These are phyloP conservation scores for Colletotrichum sp. DNA, from an alignment of 2,329 filamentous ascomycete genomes.

Conservation along the genomic window DNA sequence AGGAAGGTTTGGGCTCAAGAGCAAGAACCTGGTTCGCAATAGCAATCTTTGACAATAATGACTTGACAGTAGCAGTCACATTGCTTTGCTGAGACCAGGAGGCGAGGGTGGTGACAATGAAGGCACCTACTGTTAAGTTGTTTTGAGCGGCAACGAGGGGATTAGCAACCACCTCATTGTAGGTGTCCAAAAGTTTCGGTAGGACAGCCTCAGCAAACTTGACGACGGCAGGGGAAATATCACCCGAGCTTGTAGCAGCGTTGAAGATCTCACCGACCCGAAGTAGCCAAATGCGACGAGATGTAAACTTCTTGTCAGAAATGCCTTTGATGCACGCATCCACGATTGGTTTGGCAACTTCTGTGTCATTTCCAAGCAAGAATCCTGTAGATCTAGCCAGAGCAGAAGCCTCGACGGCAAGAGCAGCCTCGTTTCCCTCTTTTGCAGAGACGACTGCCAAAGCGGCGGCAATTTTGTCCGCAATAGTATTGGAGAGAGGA, in stretches of 20 bases:
- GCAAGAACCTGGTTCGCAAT: slow-evolving; percentile 70
- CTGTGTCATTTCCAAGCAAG: slow-evolving; percentile 64
- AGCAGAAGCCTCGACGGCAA: slow-evolving; percentile 76
- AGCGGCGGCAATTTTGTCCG: slow-evolving; percentile 69
- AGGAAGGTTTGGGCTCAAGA: slow-evolving; percentile 82
- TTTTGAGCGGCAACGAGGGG: slow-evolving; percentile 80
- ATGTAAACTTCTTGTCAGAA: slow-evolving; percentile 80
- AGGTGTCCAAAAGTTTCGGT: slow-evolving; percentile 68
- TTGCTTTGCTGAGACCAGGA: slow-evolving; percentile 59
- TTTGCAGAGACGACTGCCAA: slow-evolving; percentile 76
- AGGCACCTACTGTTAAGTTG: slow-evolving; percentile 81
- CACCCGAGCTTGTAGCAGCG: slow-evolving; percentile 20
- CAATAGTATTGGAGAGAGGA: slow-evolving; percentile 64
- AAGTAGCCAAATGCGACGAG: slow-evolving; percentile 82
- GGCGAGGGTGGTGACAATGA: slow-evolving; percentile 72
- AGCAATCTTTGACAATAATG: slow-evolving; percentile 60
- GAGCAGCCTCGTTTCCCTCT: slow-evolving; percentile 86
- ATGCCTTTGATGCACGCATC: slow-evolving; percentile 83
- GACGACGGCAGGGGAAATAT: slow-evolving; percentile 37
- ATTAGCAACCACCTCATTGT: slow-evolving; percentile 80
- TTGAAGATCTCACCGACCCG: slow-evolving; percentile 75
- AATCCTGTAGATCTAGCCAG: slow-evolving; percentile 70
- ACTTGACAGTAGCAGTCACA: slow-evolving; percentile 53
- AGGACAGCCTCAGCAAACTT: slow-evolving; percentile 59
- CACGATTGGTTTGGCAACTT: slow-evolving; percentile 69